Percentiles rank a stretch among this genome's conserved stretches.
phyloP scores from a whole-genome alignment of 2,329 filamentous ascomycete species.

The Colletotrichum sp. region DNA sequence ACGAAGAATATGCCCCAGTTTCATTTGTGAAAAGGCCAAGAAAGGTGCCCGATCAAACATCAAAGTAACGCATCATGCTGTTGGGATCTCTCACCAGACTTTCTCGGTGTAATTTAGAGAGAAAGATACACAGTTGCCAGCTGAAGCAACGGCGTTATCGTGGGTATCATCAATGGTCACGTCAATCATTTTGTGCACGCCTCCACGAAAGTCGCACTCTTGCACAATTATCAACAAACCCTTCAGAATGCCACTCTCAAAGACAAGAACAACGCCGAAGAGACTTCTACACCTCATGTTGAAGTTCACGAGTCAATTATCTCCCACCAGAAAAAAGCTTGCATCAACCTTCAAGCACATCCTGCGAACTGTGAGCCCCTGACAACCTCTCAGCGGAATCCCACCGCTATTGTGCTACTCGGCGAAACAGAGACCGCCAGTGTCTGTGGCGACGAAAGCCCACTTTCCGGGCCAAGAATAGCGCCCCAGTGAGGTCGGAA shows the following conservation, averaged over 20 bases:
- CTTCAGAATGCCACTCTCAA: neutral
- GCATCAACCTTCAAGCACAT: neutral
- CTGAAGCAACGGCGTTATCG: accelerated
- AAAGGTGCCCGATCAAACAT: neutral
- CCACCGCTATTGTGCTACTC: neutral
- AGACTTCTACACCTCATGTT: neutral
- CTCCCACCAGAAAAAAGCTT: neutral
- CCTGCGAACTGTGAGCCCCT: neutral
- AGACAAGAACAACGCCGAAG: neutral
- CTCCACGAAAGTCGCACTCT: neutral
- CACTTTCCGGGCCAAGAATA: neutral
- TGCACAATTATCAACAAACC: neutral
- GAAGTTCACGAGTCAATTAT: neutral
- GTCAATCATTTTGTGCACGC: neutral
- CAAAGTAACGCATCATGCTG: neutral
- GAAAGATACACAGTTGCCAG: accelerated
- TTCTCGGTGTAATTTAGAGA: accelerated
- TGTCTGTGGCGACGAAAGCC: neutral
- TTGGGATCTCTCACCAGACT: neutral
- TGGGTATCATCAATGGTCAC: accelerated
- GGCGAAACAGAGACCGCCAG: neutral
- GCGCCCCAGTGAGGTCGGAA: constrained; percentile 31
- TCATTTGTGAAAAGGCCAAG: neutral
- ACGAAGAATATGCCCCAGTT: neutral
- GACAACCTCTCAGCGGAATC: neutral